Evolutionary conservation across 805 yeast genomes (phyloP).

Genomic region (Suhomyces kilbournensis): DNA sequence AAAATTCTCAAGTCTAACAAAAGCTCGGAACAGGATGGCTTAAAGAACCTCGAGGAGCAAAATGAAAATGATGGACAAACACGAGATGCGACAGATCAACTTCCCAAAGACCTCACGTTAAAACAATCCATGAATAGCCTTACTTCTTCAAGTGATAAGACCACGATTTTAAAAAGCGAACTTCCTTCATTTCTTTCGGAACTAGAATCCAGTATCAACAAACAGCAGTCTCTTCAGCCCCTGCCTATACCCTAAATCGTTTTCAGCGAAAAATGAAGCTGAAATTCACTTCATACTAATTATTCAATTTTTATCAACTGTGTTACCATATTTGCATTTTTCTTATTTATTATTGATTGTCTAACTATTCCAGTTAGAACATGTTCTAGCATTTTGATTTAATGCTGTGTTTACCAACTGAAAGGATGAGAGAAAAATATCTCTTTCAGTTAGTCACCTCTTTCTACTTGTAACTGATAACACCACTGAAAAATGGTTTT

Average conservation of each 20-base stretch:
- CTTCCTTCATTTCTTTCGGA: conserved; percentile 14
- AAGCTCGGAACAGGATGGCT: background rate
- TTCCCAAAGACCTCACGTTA: background rate
- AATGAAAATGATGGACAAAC: background rate
- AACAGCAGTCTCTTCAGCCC: background rate
- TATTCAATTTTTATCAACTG: background rate
- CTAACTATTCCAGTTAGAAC: background rate
- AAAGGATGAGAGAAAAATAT: background rate
- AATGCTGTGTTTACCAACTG: background rate
- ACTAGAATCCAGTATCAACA: conserved; percentile 11
- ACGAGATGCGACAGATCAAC: background rate
- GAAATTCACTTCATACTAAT: background rate
- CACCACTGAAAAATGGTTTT: background rate
- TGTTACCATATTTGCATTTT: background rate
- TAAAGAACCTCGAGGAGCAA: background rate
- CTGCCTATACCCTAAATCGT: background rate
- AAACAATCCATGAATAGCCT: background rate
- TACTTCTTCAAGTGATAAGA: background rate
- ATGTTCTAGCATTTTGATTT: background rate
- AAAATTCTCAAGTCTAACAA: conserved; percentile 14
- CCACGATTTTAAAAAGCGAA: background rate
- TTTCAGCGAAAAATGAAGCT: background rate
- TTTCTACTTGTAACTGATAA: background rate
- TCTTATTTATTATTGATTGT: background rate
- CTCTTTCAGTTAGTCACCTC: background rate